Conservation (phyloP, 495 filamentous ascomycete genomes). For the Lichina pygmaea region DNA sequence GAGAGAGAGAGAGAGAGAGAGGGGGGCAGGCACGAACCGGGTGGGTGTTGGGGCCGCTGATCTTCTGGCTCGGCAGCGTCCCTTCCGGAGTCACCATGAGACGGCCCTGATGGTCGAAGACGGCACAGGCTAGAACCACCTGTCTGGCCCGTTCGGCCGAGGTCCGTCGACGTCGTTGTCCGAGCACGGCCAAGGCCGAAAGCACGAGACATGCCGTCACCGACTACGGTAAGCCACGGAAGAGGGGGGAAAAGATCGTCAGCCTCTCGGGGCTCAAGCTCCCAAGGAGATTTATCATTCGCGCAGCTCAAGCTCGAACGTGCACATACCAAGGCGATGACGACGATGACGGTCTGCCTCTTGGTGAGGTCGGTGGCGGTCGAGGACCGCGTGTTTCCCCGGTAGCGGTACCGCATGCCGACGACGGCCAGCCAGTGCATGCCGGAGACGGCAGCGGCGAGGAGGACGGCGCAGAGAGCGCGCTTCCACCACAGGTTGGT, state of each 20-base stretch:
- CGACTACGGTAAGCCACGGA: conserved; percentile 15
- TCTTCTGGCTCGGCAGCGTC: conserved; percentile 50
- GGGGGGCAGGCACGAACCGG: conserved; percentile 15
- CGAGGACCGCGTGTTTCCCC: conserved; percentile 3
- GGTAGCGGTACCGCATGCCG: conserved; percentile 37
- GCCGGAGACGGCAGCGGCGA: conserved; percentile 50
- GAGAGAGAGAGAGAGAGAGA: background rate
- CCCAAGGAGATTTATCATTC: background rate
- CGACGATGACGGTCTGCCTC: conserved; percentile 30
- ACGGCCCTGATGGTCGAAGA: conserved; percentile 48
- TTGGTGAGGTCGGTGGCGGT: conserved; percentile 18
- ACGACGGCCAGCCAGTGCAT: conserved; percentile 73
- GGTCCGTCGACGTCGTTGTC: conserved; percentile 23
- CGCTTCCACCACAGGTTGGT: conserved; percentile 55
- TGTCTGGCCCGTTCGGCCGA: conserved; percentile 44
- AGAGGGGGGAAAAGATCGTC: background rate
- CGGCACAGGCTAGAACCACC: conserved; percentile 46
- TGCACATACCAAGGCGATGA: conserved; percentile 31
- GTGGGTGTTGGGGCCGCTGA: conserved; percentile 55
- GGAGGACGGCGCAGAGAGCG: conserved; percentile 29
- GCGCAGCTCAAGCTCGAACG: background rate
- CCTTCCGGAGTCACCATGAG: conserved; percentile 62
- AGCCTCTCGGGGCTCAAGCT: conserved; percentile 1
- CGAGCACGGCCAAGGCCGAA: conserved; percentile 25
- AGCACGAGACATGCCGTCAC: conserved; percentile 30